Evolutionary conservation across 805 yeast species (phyloP).

Genomic region (Wickerhamomyces pijperi): DNA sequence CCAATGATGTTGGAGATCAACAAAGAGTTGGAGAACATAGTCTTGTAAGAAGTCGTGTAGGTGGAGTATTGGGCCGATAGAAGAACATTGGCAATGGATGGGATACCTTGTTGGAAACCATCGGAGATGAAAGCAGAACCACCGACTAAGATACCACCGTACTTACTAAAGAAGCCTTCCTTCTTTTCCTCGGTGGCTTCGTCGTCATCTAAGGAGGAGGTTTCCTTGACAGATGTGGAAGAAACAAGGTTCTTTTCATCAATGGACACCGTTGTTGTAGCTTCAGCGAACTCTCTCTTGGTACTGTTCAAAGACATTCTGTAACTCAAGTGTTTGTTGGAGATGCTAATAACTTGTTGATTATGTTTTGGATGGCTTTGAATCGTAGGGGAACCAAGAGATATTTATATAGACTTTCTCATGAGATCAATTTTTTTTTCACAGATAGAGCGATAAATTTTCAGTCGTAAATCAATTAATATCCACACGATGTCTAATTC

Average conservation of each 20-base stretch:
- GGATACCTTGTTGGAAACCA: conserved; percentile 20
- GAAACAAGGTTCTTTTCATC: neutral
- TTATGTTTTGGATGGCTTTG: no score
- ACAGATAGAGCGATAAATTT: no score
- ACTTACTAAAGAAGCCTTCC: conserved; percentile 1
- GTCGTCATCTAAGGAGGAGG: no score
- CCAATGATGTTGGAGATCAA: conserved; percentile 52
- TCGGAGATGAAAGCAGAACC: conserved; percentile 17
- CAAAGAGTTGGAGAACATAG: conserved; percentile 27
- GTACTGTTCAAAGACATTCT: no score
- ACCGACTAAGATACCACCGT: conserved; percentile 10
- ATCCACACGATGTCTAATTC: no score
- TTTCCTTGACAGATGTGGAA: neutral
- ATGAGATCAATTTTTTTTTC: no score
- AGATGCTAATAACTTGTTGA: no score
- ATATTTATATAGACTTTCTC: no score
- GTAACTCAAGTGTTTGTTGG: no score
- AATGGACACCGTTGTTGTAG: neutral
- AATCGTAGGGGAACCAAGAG: no score
- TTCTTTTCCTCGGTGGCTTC: neutral
- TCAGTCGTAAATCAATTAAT: no score
- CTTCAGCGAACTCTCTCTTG: no score
- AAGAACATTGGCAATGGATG: conserved; percentile 17
- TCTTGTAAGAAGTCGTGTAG: conserved; percentile 12
- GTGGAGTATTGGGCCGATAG: conserved; percentile 9